Base-by-base conservation (phyloP, 1,284 basidiomycete species). In the Apiotrichum mycotoxinovorans region DNA sequence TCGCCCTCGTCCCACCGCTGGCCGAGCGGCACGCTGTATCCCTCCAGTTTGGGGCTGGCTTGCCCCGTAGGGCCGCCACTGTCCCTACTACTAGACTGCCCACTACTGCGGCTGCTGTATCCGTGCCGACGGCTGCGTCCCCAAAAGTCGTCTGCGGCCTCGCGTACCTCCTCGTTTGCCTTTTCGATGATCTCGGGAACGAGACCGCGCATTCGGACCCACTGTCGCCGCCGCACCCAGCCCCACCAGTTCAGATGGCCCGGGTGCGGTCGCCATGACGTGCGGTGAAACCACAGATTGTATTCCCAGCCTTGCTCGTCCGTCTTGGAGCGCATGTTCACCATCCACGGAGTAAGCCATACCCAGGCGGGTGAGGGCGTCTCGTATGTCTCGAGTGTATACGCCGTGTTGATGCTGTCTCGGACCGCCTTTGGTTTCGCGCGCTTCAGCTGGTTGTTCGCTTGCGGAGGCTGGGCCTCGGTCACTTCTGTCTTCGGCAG, bases 241-340 rank as follows among this genome's bases (percentile, higher is more conserved):
- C 75, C 75, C 25, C 66, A 69, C 76, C 74, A 76, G 11, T 75
- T 75, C 8, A 69, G 42, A 10, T 45, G 40, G 3, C 69, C 70
- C 1, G 74, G 66, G 58, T 70, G 66, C 3, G 62, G 55, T 4
- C 58, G 63, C 76, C 76, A 78, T 2, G 68, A 67, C 22, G 48
- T 60, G 22, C 56, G 58, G 47, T 66, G 72, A 59, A 78, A 78
- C 59, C 70, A 71, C 26, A 67, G 67, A 55, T 78, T 78, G 58
- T 78, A 79, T 59, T 69, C 60, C 76, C 75, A 79, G 17, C 77
- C 77, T 22, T 66, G 66, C 54, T 79, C 76, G 53, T 79, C 77
- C 17, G 75, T 74, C 20, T 74, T 72, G 12, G 58, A 54, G 1
- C 72, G 67, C 76, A 79, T 79, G 57, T 77, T 77, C 51, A 74